Conservation (phyloP, 2,329 filamentous ascomycete species). For the Diplodia mutila region DNA sequence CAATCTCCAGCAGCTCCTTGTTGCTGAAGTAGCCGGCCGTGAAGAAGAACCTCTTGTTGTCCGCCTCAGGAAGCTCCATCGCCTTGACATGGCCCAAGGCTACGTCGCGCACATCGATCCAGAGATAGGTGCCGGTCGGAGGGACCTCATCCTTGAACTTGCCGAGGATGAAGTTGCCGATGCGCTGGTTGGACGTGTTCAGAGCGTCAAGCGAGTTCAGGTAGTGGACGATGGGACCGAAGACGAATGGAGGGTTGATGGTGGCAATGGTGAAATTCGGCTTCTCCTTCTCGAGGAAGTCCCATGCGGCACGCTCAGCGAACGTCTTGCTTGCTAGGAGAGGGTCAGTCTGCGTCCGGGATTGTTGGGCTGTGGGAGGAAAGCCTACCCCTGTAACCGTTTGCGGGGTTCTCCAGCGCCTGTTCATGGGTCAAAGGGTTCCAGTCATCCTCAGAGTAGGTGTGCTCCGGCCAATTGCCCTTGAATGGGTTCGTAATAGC, state of each 20-base stretch:
- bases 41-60: constrained; percentile 67
- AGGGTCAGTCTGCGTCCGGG: neutral
- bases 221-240: constrained; percentile 60
- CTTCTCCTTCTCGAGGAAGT: constrained; percentile 56
- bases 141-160: constrained; percentile 61
- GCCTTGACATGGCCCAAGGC: constrained; percentile 67
- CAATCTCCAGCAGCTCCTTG: constrained; percentile 59
- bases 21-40: constrained; percentile 65
- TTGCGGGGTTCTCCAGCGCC: constrained; percentile 47
- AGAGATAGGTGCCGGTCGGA: constrained; percentile 58
- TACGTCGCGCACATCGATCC: constrained; percentile 59
- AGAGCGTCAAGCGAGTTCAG: constrained; percentile 65
- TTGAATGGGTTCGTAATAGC: constrained; percentile 63
- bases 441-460: constrained; percentile 61
- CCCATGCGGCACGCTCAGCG: constrained; percentile 59
- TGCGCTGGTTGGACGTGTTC: constrained; percentile 74
- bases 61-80: constrained; percentile 58
- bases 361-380: neutral
- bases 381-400: constrained; percentile 48
- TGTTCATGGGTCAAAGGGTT: constrained; percentile 60
- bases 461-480: constrained; percentile 53
- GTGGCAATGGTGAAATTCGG: constrained; percentile 55
- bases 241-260: constrained; percentile 56
- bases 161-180: constrained; percentile 67
- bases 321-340: constrained; percentile 64